Base-by-base conservation (phyloP, 805 yeast genomes). In the Kluyveromyces lactis region DNA sequence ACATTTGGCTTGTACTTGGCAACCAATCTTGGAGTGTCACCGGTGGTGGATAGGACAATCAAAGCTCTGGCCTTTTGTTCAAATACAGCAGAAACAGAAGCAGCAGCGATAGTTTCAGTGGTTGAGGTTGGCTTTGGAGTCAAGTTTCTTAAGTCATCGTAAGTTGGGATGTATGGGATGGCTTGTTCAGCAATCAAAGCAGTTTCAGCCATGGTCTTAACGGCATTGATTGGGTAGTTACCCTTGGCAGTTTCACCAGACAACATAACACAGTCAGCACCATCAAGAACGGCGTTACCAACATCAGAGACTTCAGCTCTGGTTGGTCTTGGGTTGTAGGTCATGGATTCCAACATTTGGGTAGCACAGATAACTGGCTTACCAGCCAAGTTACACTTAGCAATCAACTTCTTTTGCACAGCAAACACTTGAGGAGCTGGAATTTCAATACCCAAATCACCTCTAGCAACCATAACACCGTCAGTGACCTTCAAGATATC, bases 181-280 rank as follows among this genome's bases (percentile, higher is more conserved):
- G 95, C 95, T 73, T 83, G 84, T 77, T 92, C 98, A 58, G 98
- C 97, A 60, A 86, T 81, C 60, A 90, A 69, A 61, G 94, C 79
- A 49, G 97, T 92, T 76, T 89, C 90, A 72, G 89, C 96, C 98
- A 92, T 92, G 89, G 92, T 89, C 53, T 89, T 75, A 51, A 92
- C 98, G 48, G 98, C 95, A 75, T 92, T 95, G 49, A 81, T 68
- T 66, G 98, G 98, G 76, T 92, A 92, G 77, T 80, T 79, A 75
- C 98, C 98, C 81, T 92, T 92, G 62, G 98, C 98, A 58, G 98
- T 92, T 75, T 92, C 98, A 67, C 98, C 98, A 43, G 95, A 84
- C 66, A 92, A 79, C 98, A 92, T 92, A 65, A 92, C 97, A 84
- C 98, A 92, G 75, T 92, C 98, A 60, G 97, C 97, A 72, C 98